phyloP scores from a whole-genome alignment of 257 asterid species.

The Jacaranda mimosifolia region DNA sequence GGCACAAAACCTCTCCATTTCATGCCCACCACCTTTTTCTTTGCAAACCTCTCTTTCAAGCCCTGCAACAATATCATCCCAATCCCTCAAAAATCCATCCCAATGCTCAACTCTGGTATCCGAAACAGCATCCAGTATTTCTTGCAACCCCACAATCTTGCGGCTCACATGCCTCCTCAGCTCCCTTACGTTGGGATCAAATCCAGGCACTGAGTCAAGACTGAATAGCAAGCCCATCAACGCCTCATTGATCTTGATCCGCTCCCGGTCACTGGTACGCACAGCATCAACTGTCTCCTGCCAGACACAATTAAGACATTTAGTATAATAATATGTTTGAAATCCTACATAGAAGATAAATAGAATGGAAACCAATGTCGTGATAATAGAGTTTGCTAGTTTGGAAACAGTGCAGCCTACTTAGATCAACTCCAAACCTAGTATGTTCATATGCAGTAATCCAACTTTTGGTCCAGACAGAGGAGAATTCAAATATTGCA shows the following conservation, averaged over 20 bases:
- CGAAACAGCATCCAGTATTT: slow-evolving; percentile 85
- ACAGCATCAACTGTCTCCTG: slow-evolving; percentile 99
- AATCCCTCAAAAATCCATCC: slow-evolving; percentile 82
- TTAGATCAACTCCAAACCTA: too few species aligned
- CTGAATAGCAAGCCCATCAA: slow-evolving; percentile 72
- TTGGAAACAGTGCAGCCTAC: too few species aligned
- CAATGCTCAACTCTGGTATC: slow-evolving; percentile 69
- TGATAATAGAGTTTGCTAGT: too few species aligned
- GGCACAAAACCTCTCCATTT: slow-evolving; percentile 87
- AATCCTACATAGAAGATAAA: background rate
- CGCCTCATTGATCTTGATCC: slow-evolving; percentile 82
- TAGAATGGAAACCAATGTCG: background rate
- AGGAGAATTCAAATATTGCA: too few species aligned
- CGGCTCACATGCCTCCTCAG: slow-evolving; percentile 88
- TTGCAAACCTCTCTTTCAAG: slow-evolving; percentile 74
- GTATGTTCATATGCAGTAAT: too few species aligned
- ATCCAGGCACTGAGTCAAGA: slow-evolving; percentile 94
- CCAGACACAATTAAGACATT: slow-evolving; percentile 23
- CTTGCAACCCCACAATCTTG: slow-evolving; percentile 91
- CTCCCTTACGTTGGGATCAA: slow-evolving; percentile 82
- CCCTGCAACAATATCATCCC: slow-evolving; percentile 81
- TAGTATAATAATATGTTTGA: background rate
- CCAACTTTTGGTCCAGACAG: too few species aligned
- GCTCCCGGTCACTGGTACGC: slow-evolving; percentile 69
- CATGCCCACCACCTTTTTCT: slow-evolving; percentile 73